Conservation (phyloP, 495 filamentous ascomycete species). For the Tetracladium setigerum region DNA sequence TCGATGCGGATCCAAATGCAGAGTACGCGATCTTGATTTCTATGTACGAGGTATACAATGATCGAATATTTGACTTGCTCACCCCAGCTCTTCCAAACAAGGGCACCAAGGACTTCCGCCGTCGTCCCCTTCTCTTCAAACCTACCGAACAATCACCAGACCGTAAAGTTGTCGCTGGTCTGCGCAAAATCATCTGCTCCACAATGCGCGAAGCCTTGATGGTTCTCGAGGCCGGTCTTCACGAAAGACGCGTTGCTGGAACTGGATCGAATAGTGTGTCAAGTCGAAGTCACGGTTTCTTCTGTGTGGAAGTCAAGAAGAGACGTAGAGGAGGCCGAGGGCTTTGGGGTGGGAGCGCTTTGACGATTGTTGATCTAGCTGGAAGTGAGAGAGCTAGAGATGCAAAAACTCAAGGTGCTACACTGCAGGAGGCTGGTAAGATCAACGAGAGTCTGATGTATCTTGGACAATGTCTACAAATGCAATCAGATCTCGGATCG, state of each 20-base stretch:
- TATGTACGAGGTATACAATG: conserved; percentile 99
- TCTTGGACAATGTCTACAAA: conserved; percentile 91
- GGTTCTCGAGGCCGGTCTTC: conserved; percentile 83
- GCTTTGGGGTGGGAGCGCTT: conserved; percentile 69
- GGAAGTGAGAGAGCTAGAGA: conserved; percentile 89
- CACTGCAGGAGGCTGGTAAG: conserved; percentile 89
- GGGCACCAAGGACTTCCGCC: conserved; percentile 56
- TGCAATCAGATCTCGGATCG: conserved; percentile 75
- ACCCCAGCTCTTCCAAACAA: conserved; percentile 42
- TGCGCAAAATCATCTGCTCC: conserved; percentile 85
- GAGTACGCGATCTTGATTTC: conserved; percentile 88
- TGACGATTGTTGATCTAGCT: conserved; percentile 90
- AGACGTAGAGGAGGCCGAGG: conserved; percentile 46
- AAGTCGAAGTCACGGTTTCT: conserved; percentile 91
- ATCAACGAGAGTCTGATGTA: conserved; percentile 99
- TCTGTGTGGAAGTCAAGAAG: conserved; percentile 92
- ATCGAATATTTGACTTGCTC: conserved; percentile 91
- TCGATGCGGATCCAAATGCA: conserved; percentile 59
- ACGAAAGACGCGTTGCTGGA: conserved; percentile 79
- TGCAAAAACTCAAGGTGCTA: conserved; percentile 87
- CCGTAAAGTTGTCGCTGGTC: conserved; percentile 82
- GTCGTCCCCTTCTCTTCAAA: conserved; percentile 80
- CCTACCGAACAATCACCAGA: conserved; percentile 75
- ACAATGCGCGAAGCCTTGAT: conserved; percentile 80
- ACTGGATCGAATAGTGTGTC: conserved; percentile 86